Conservation (phyloP, 1,284 basidiomycete genomes). For the Pyrrhoderma noxium region DNA sequence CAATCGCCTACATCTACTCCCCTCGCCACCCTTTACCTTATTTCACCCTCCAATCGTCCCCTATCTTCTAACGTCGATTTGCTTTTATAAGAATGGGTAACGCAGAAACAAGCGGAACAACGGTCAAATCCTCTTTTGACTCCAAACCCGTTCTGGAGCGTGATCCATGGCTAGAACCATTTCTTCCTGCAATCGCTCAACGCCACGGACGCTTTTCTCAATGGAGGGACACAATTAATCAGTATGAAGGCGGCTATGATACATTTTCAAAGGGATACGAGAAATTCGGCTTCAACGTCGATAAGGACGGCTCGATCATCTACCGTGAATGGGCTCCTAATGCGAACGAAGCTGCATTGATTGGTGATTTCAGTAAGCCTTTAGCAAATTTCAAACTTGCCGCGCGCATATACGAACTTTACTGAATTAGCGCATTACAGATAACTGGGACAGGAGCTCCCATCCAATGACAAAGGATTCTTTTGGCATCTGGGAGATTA, state of each 20-base stretch:
- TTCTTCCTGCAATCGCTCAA: conserved; percentile 62
- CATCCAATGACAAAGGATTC: conserved; percentile 82
- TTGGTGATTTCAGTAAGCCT: conserved; percentile 92
- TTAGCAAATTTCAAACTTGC: conserved; percentile 10
- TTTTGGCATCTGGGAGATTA: conserved; percentile 94
- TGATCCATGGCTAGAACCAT: conserved; percentile 72
- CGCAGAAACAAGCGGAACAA: not conserved
- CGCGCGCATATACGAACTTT: conserved; percentile 5
- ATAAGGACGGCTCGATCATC: conserved; percentile 59
- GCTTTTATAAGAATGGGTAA: not conserved
- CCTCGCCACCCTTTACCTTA: no score
- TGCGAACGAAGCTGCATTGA: conserved; percentile 73
- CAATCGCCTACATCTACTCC: no score
- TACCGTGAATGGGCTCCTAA: conserved; percentile 98
- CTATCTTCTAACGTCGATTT: no score
- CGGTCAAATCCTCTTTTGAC: conserved; percentile 32
- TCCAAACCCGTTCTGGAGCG: conserved; percentile 48
- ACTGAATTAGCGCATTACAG: conserved; percentile 35
- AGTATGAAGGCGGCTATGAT: conserved; percentile 84
- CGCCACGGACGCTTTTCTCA: conserved; percentile 67
- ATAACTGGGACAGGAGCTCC: conserved; percentile 79
- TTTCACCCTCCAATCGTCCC: no score
- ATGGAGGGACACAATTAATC: conserved; percentile 69
- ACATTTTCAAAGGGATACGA: conserved; percentile 84
- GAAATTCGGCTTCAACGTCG: conserved; percentile 78